Conservation (phyloP, 495 filamentous ascomycete genomes). For the Thermochaetoides thermophila region DNA sequence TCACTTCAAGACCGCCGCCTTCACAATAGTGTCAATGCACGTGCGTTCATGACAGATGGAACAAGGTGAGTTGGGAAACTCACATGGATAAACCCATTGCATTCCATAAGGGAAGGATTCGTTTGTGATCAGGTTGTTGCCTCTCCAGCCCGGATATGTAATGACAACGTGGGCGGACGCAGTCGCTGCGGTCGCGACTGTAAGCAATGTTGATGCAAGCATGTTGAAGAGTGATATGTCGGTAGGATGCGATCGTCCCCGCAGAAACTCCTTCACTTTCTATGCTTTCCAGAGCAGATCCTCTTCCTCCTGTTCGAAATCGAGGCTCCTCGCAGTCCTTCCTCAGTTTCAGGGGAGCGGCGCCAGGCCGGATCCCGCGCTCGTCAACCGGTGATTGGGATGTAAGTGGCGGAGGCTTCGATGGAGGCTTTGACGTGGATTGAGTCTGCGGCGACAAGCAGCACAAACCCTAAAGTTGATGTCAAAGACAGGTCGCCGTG, state of each 20-base stretch:
- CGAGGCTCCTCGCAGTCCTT: neutral
- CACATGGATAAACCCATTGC: constrained; percentile 98
- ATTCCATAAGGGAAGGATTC: constrained; percentile 77
- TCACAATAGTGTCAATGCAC: constrained; percentile 8
- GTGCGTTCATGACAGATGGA: neutral
- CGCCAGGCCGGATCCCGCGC: no score
- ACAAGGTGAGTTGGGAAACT: constrained; percentile 18
- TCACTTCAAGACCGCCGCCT: constrained; percentile 77
- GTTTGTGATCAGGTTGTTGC: constrained; percentile 78
- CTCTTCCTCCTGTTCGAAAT: neutral
- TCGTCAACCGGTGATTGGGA: no score
- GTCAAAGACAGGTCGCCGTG: no score
- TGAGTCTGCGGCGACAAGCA: neutral
- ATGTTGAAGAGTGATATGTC: constrained; percentile 16
- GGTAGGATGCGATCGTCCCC: constrained; percentile 1
- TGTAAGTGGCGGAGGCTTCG: constrained; percentile 4
- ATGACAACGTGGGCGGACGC: constrained; percentile 74
- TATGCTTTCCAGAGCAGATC: neutral
- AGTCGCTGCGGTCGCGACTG: constrained; percentile 34
- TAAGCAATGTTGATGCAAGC: constrained; percentile 36
- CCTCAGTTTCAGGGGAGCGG: no score
- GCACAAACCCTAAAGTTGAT: neutral
- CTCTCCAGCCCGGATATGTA: constrained; percentile 87
- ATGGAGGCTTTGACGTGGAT: neutral
- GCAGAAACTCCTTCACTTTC: neutral